Evolutionary conservation across 805 yeast genomes (phyloP).

Genomic region (Teunomyces gatunensis): DNA sequence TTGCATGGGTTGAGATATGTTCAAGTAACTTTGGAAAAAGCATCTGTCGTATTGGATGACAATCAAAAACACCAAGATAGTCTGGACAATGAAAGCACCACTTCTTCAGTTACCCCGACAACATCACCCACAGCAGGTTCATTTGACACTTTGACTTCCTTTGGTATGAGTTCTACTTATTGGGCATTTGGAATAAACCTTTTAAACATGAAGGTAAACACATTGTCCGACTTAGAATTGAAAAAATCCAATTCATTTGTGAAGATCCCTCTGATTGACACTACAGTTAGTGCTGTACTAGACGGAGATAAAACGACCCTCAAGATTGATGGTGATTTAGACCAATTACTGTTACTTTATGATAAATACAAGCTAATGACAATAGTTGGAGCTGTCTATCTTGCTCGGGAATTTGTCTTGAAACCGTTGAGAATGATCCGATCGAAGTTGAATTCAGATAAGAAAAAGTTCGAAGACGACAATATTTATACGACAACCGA

Average conservation of each 20-base stretch:
- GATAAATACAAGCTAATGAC: slow-evolving; percentile 33
- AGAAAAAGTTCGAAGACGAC: slow-evolving; percentile 6
- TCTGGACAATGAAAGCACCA: neutral
- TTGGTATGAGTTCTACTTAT: slow-evolving; percentile 9
- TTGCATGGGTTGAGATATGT: slow-evolving; percentile 19
- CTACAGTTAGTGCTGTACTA: slow-evolving; percentile 9
- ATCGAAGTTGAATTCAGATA: slow-evolving; percentile 22
- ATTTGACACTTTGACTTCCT: slow-evolving; percentile 26
- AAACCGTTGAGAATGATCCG: slow-evolving; percentile 26
- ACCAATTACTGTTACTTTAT: slow-evolving; percentile 16
- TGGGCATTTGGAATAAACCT: slow-evolving; percentile 23
- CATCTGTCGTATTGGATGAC: slow-evolving; percentile 8
- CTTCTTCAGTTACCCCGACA: neutral
- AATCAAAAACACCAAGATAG: neutral
- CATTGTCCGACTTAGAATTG: slow-evolving; percentile 12
- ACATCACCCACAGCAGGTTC: slow-evolving; percentile 20
- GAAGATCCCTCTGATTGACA: slow-evolving; percentile 19
- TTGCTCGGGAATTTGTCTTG: slow-evolving; percentile 28
- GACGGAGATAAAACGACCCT: slow-evolving; percentile 9
- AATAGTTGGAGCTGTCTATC: slow-evolving; percentile 31
- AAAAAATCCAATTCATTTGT: slow-evolving; percentile 15
- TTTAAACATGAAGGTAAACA: slow-evolving; percentile 14
- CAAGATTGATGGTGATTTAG: slow-evolving; percentile 12
- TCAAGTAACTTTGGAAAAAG: slow-evolving; percentile 12
- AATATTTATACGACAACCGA: neutral